These are phyloP conservation scores for Pleurotus eryngii DNA, from an alignment of 768 basidiomycete genomes.

Conservation along the genomic window DNA sequence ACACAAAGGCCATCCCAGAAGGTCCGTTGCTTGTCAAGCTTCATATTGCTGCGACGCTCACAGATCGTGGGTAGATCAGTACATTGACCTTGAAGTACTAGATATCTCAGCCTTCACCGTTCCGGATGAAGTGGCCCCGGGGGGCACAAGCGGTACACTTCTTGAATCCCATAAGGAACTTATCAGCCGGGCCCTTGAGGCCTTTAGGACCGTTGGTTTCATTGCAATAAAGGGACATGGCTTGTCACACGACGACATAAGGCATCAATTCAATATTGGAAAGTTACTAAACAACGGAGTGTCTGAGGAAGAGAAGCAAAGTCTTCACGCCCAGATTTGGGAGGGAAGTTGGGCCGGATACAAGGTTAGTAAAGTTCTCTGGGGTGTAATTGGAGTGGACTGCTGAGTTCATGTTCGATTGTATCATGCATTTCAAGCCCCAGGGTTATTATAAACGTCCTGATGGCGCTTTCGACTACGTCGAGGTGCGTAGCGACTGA, in stretches of 20 bases:
- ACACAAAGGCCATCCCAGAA: neutral
- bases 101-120: constrained; percentile 12
- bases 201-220: constrained; percentile 12
- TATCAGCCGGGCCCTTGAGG: constrained; percentile 9
- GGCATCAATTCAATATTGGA: constrained; percentile 13
- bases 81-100: constrained; percentile 10
- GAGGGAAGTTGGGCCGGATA: constrained; percentile 16
- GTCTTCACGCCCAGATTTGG: constrained; percentile 11
- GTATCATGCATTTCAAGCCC: neutral
- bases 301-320: constrained; percentile 10
- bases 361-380: constrained; percentile 7
- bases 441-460: constrained; percentile 12
- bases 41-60: neutral
- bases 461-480: constrained; percentile 11
- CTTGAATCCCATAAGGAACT: constrained; percentile 1
- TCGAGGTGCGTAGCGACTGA: neutral
- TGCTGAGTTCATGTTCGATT: no score
- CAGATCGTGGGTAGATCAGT: constrained; percentile 5
- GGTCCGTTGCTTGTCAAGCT: neutral
- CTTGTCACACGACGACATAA: constrained; percentile 11
- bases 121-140: constrained; percentile 7
- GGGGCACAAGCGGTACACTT: neutral
- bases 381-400: no score
- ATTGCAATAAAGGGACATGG: constrained; percentile 15
- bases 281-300: constrained; percentile 11